Evolutionary conservation across 176 grass and related monocot genomes (phyloP), one percentile per base, ranked within the genome.

Genomic region (Cocos nucifera): DNA sequence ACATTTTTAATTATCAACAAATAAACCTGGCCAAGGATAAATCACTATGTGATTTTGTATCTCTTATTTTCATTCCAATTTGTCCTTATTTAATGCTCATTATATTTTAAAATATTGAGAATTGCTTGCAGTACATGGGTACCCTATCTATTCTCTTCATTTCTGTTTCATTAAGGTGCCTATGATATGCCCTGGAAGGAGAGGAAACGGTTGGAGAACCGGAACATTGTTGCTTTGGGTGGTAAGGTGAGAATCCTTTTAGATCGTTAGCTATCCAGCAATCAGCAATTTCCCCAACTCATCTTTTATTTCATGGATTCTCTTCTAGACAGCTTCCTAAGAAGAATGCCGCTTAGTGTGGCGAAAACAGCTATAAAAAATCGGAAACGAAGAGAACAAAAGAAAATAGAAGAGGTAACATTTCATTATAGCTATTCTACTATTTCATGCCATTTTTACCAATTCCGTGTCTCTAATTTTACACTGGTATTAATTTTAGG

Each of bases 341-440:
- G 64, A 97, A 80, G 70, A 8, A 88, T 67, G 19, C 76, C 87
- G 2, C 71, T 98, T 55, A 92, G 87, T 22, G 87, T 97, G 10
- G 78, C 87, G 57, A 97, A 73, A 69, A 84, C 84, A 64, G 87
- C 87, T 68, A 73, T 97, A 71, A 97, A 97, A 74, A 97, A 90
- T 64, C 80, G 76, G 23, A 82, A 85, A 55, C 84, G 76, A 75
- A 68, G 73, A 50, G 87, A 91, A 35, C 56, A 56, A 15, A 92
- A 75, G 74, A 82, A 91, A 73, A 70, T 78, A 12, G 93, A 97
- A 88, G 81, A 83, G 93, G 87, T 97, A 62, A 62, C 64, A 56
- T 48, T 20, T 39, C 10, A 14, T 50, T 10, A 19, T 26, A 22
- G 24, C 22, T 22, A 16, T 32, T 49, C 5, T 9, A 30, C 17